These are phyloP conservation scores for Adansonia grandidieri DNA, from an alignment of 441 rosid genomes.

Conservation along the genomic window DNA sequence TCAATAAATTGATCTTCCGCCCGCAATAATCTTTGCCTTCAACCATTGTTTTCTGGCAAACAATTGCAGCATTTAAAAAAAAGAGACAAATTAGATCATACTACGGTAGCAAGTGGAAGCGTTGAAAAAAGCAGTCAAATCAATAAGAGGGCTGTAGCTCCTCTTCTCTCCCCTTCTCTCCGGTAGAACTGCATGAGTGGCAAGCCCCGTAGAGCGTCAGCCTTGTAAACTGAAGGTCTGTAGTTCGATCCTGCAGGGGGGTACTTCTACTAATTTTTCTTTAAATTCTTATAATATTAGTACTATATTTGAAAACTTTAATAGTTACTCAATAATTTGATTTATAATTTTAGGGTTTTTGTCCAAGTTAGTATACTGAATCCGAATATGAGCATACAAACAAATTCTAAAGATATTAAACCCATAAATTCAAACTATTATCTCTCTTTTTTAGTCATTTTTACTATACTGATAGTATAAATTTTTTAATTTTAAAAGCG, in stretches of 20 bases:
- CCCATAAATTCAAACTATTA: too few species aligned
- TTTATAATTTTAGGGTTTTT: too few species aligned
- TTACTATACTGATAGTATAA: too few species aligned
- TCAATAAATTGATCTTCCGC: slow-evolving; percentile 83
- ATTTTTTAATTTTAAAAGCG: too few species aligned
- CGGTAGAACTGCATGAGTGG: neutral
- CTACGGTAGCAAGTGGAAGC: neutral
- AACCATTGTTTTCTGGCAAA: slow-evolving; percentile 74
- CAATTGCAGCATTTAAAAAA: neutral
- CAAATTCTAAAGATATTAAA: too few species aligned
- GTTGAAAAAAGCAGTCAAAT: neutral
- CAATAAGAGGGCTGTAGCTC: too few species aligned
- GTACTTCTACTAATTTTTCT: slow-evolving; percentile 28
- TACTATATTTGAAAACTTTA: too few species aligned
- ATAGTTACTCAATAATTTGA: too few species aligned
- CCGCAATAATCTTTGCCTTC: slow-evolving; percentile 91
- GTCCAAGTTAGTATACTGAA: too few species aligned
- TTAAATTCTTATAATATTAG: too few species aligned
- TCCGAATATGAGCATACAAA: too few species aligned
- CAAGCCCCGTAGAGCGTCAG: slow-evolving; percentile 74
- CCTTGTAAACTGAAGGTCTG: slow-evolving; percentile 68
- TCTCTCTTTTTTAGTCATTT: too few species aligned
- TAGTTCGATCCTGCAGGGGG: slow-evolving; percentile 64
- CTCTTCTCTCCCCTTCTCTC: neutral
- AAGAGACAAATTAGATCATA: neutral